Evolutionary conservation across 306 rosid species (phyloP).

Genomic region (Corylus heterophylla): DNA sequence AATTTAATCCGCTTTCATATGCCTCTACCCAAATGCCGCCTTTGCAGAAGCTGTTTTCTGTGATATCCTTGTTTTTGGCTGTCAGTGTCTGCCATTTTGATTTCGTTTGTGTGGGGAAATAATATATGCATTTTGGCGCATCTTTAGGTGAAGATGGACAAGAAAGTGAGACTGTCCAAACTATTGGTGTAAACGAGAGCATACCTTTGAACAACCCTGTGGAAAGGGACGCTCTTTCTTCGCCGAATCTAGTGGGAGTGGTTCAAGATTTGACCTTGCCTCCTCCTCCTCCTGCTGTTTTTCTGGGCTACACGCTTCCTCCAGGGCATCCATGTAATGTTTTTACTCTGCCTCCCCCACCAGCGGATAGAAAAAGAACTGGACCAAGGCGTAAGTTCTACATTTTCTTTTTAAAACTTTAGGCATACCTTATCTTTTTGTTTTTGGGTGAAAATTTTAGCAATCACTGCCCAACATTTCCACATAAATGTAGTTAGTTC

Average conservation of each 20-base stretch:
- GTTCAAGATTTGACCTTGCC: slow-evolving; percentile 31
- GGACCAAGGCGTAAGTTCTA: slow-evolving; percentile 86
- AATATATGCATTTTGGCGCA: slow-evolving; percentile 26
- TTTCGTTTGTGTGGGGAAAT: slow-evolving; percentile 16
- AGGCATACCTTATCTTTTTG: background rate
- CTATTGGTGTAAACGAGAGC: slow-evolving; percentile 40
- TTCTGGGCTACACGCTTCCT: slow-evolving; percentile 85
- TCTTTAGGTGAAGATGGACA: slow-evolving; percentile 61
- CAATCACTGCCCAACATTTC: background rate
- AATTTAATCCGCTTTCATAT: slow-evolving; percentile 10
- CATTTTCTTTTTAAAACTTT: slow-evolving; percentile 10
- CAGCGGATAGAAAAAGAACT: slow-evolving; percentile 81
- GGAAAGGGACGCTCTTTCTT: slow-evolving; percentile 28
- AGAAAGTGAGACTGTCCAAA: slow-evolving; percentile 23
- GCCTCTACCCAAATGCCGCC: background rate
- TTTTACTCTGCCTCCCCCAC: slow-evolving; percentile 90
- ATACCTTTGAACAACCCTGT: slow-evolving; percentile 20
- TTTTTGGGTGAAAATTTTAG: background rate
- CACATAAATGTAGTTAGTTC: background rate
- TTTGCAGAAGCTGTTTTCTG: slow-evolving; percentile 3
- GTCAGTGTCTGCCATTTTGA: slow-evolving; percentile 1
- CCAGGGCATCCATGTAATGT: slow-evolving; percentile 81
- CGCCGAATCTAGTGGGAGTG: slow-evolving; percentile 7
- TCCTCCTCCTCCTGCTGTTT: slow-evolving; percentile 65
- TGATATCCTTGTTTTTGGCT: slow-evolving; percentile 16